Evolutionary conservation across 2,329 filamentous ascomycete genomes (phyloP), one percentile per base, ranked within the genome.

Genomic region (Pseudomassariella vexata): DNA sequence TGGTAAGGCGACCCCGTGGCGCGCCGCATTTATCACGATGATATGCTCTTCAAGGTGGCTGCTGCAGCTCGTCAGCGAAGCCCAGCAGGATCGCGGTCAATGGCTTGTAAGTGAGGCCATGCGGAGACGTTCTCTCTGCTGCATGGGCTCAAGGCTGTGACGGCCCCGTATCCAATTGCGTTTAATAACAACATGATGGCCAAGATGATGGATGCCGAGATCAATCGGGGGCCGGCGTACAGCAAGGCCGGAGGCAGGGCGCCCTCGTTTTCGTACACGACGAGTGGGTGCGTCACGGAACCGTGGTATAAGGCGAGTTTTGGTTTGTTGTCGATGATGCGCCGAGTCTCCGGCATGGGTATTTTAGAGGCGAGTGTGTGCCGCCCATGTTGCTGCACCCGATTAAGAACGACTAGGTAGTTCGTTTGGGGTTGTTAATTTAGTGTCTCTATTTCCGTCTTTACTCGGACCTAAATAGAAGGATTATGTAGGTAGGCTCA

Each of bases 51-150:
- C 73, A 20, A 69, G 74, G 15, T 70, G 77, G 5, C 65, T 87
- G 1, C 59, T 86, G 5, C 59, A 69, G 28, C 73, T 73, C 6
- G 85, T 87, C 76, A 80, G 86, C 59, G 69, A 82, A 40, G 82
- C 85, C 45, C 79, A 77, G 32, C 76, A 63, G 48, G 63, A 68
- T 15, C 63, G 70, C 45, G 75, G 73, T 38, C 82, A 77, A 55
- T 77, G 65, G 56, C 84, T 80, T 76, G 86, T 83, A 51, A 73
- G 72, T n/a, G 83, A 88, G 53, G 86, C 87, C 79, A 85, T 79
- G 57, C 79, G 3, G 71, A 79, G 0, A 73, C 69, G 1, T 70
- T 76, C 46, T 79, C 82, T 1, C 62, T 87, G 3, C 81, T 85
- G 44, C 82, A 85, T 47, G 82, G 82, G 2, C 67, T 85, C 46